Conservation (phyloP, 345 rosid species). For the Linum trigynum region DNA sequence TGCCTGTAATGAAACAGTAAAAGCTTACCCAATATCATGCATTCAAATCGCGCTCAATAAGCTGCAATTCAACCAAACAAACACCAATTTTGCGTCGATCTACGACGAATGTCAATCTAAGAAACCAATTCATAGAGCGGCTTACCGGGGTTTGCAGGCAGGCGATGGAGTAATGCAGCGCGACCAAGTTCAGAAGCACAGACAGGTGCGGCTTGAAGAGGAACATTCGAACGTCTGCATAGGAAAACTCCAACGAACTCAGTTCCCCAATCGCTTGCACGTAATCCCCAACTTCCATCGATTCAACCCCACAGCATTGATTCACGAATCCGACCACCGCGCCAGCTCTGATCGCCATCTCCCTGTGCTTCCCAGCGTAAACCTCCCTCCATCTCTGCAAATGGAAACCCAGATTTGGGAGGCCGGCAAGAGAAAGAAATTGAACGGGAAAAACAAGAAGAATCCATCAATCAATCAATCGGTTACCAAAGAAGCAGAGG, state of each 20-base stretch:
- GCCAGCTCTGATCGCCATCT: constrained; percentile 25
- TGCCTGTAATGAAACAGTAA: constrained; percentile 18
- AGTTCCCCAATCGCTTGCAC: constrained; percentile 30
- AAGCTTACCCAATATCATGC: not conserved
- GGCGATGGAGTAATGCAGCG: constrained; percentile 43
- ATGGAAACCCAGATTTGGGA: not conserved
- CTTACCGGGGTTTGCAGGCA: constrained; percentile 42
- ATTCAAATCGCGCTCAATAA: too few relatives aligned
- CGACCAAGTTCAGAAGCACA: constrained; percentile 44
- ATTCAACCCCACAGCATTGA: constrained; percentile 14
- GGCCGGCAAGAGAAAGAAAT: not conserved
- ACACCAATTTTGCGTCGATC: not conserved
- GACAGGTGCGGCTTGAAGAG: constrained; percentile 33
- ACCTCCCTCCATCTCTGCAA: constrained; percentile 41
- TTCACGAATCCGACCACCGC: constrained; percentile 32
- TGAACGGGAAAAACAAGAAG: not conserved
- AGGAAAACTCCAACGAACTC: constrained; percentile 23
- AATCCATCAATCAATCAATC: not conserved
- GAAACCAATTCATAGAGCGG: not conserved
- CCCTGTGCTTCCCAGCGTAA: constrained; percentile 29
- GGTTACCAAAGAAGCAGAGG: constrained; percentile 11
- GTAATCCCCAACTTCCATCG: constrained; percentile 36
- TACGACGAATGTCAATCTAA: too few relatives aligned
- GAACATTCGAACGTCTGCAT: constrained; percentile 40
- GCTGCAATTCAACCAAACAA: not conserved